These are phyloP conservation scores for Inga oerstediana DNA, from an alignment of 306 rosid species.

Conservation along the genomic window DNA sequence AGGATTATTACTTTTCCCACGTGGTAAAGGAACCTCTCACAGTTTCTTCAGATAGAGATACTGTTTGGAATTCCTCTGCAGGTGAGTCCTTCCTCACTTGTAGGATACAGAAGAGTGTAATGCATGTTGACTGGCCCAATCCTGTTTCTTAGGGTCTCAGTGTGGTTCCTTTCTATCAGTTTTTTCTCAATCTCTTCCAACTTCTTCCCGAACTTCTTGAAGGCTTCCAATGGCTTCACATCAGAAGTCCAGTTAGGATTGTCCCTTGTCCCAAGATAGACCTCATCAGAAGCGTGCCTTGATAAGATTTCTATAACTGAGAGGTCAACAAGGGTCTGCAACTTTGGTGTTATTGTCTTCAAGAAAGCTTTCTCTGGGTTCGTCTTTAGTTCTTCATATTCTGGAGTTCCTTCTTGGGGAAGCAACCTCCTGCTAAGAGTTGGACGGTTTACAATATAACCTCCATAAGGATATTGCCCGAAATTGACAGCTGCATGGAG, in stretches of 20 bases:
- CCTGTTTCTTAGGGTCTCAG: constrained; percentile 41
- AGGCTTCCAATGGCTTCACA: constrained; percentile 36
- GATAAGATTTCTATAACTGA: constrained; percentile 59
- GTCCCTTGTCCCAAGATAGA: constrained; percentile 62
- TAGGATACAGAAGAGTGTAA: constrained; percentile 62
- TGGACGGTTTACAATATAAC: constrained; percentile 58
- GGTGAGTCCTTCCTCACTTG: constrained; percentile 60
- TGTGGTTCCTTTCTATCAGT: constrained; percentile 7
- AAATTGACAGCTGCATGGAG: constrained; percentile 68
- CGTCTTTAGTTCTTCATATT: constrained; percentile 42
- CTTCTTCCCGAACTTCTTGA: constrained; percentile 49
- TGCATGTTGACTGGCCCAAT: constrained; percentile 63
- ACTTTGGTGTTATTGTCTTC: constrained; percentile 49
- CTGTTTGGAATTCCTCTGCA: constrained; percentile 75
- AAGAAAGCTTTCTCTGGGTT: constrained; percentile 52
- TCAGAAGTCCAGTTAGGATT: constrained; percentile 60
- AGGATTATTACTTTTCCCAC: not conserved
- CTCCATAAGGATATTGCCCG: constrained; percentile 70
- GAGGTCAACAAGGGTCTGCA: constrained; percentile 46
- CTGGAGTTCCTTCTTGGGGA: constrained; percentile 48
- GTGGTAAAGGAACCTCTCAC: not conserved
- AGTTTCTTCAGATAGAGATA: constrained; percentile 43
- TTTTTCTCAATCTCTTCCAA: constrained; percentile 41
- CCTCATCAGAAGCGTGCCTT: constrained; percentile 63
- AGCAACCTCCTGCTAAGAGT: constrained; percentile 45